Conservation (phyloP, 2,329 filamentous ascomycete genomes). For the Aspergillus latus region DNA sequence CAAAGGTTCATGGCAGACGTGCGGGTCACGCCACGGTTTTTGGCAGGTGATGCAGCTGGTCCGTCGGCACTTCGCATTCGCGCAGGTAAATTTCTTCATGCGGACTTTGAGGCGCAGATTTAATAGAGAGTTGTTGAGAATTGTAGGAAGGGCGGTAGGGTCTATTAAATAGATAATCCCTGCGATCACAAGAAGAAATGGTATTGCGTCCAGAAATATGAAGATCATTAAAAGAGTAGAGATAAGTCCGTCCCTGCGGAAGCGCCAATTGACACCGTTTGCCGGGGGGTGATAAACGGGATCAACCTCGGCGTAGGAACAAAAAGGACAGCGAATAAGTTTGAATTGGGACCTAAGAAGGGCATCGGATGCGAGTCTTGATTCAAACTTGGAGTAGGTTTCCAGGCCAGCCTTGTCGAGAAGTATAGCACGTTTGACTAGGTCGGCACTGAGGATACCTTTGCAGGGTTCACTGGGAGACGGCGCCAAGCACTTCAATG, state of each 20-base stretch:
- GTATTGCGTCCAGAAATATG: constrained; percentile 45
- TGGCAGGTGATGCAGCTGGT: constrained; percentile 78
- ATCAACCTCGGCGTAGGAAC: constrained; percentile 85
- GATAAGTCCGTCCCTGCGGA: constrained; percentile 57
- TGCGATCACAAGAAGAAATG: constrained; percentile 52
- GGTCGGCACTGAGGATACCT: constrained; percentile 68
- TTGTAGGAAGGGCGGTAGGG: constrained; percentile 46
- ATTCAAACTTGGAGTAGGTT: constrained; percentile 72
- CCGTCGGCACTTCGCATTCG: constrained; percentile 64
- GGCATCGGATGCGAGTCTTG: constrained; percentile 73
- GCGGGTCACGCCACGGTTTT: constrained; percentile 82
- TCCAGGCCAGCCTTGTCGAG: constrained; percentile 69
- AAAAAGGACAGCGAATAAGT: constrained; percentile 84
- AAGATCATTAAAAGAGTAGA: constrained; percentile 52
- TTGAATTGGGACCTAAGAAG: constrained; percentile 72
- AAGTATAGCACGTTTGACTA: constrained; percentile 71
- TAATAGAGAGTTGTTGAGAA: constrained; percentile 61
- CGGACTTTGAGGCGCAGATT: constrained; percentile 70
- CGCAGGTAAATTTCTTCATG: constrained; percentile 76
- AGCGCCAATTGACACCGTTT: constrained; percentile 55
- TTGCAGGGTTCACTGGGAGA: constrained; percentile 65
- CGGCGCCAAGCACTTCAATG: constrained; percentile 79
- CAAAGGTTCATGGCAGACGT: constrained; percentile 84
- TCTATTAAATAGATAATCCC: constrained; percentile 59
- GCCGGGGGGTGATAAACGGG: constrained; percentile 64